Conservation (phyloP, 768 basidiomycete species). For the Rhodotorula kratochvilovae region DNA sequence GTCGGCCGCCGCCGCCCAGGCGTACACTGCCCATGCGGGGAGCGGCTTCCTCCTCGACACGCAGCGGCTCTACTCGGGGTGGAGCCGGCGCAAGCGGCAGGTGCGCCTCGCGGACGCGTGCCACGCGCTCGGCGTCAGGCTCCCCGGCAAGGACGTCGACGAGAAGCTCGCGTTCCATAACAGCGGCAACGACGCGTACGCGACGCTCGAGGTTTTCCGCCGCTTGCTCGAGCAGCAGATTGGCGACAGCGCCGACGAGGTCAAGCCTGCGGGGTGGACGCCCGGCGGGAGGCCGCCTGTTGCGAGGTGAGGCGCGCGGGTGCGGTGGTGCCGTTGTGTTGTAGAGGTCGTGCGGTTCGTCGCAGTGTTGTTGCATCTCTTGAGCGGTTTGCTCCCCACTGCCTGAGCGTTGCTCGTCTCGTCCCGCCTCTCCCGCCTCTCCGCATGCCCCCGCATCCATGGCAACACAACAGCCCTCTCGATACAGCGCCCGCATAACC, state of each 20-base stretch:
- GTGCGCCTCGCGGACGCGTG: conserved; percentile 62
- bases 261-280: neutral
- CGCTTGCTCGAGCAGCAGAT: neutral
- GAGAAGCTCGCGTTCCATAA: conserved; percentile 59
- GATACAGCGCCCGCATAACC: no score
- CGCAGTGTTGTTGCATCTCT: no score
- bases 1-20: neutral
- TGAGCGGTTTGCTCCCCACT: no score
- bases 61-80: conserved; percentile 20
- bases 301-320: no score
- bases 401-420: no score
- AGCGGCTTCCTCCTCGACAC: conserved; percentile 23
- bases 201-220: conserved; percentile 6
- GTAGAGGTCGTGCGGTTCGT: no score
- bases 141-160: conserved; percentile 42
- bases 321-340: no score
- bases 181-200: conserved; percentile 59
- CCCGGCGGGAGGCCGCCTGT: neutral
- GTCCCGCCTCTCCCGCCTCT: no score
- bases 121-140: conserved; percentile 59
- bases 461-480: no score
- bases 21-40: neutral
- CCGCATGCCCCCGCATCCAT: no score
- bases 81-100: conserved; percentile 47
- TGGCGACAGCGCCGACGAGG: neutral